phyloP scores from a whole-genome alignment of 148 eudicot species.

The Fagopyrum homotropicum region DNA sequence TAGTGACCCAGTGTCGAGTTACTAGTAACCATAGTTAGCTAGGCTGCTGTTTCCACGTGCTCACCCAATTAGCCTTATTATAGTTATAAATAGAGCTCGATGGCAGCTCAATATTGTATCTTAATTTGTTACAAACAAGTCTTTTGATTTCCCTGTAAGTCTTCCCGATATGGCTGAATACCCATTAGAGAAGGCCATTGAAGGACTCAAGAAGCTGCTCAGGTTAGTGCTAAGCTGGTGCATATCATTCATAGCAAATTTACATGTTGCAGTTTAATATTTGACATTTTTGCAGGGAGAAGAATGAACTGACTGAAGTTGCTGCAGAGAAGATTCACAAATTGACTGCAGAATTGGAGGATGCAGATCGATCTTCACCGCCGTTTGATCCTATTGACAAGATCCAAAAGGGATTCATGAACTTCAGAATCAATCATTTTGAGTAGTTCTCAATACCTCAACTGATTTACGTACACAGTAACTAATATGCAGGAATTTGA shows the following conservation, averaged over 20 bases:
- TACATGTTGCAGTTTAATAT: no score
- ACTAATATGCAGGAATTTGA: neutral
- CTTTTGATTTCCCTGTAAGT: no score
- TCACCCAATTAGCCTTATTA: neutral
- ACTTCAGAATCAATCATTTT: slow-evolving; percentile 10
- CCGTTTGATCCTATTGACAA: neutral
- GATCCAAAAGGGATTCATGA: slow-evolving; percentile 10
- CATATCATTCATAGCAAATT: no score
- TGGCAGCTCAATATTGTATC: neutral
- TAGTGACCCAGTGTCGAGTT: no score
- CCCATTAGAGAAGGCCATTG: neutral
- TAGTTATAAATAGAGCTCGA: neutral
- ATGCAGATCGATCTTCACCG: neutral
- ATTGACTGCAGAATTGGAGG: slow-evolving; percentile 3
- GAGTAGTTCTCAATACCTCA: neutral
- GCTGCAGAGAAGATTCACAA: slow-evolving; percentile 5
- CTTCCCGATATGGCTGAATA: neutral
- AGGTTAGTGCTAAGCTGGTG: neutral
- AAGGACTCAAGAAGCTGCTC: neutral
- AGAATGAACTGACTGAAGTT: slow-evolving; percentile 7
- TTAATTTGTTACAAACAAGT: neutral
- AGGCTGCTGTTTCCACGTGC: no score
- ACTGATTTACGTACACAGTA: neutral
- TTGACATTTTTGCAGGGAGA: neutral
- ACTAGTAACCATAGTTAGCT: neutral